Base-by-base conservation (phyloP, 176 grass and related monocot genomes). In the Hordeum marinum region DNA sequence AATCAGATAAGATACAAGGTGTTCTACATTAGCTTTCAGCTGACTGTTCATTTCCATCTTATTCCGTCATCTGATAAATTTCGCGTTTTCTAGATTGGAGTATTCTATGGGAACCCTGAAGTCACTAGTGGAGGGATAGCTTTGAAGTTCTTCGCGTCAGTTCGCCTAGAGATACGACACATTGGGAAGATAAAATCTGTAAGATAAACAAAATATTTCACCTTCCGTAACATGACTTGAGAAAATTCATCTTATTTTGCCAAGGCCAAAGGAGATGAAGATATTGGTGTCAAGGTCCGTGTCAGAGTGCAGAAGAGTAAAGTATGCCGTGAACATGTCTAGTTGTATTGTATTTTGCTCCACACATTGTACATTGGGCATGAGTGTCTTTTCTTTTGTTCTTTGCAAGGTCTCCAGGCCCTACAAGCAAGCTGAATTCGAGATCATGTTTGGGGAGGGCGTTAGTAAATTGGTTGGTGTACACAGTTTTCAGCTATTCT, bases 1-100 rank as follows among this genome's bases (percentile, higher is more conserved):
- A 99, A 99, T 94, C 96, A 99, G 80, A 99, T 99, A 88, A 90
- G 96, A 99, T 99, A 99, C 82, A 98, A 98, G 91, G 96, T 96
- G 41, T 83, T 66, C 5, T 55, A 69, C 23, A 65, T 86, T 83
- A 24, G 40, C 36, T 84, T 25, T 54, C 46, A 69, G 34, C 78
- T 72, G 24, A 75, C 6, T 80, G 36, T 61, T 85, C 55, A 68
- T 77, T 77, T 61, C 60, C 54, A 66, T 85, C 31, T 68, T 86
- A 72, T 86, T 83, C 23, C 1, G 29, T 40, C 43, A 67, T 26
- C 72, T 90, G 27, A 77, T 89, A 1, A 55, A 76, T 83, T 66
- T 85, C 41, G 13, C 63, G 76, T 76, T 63, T 85, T 31, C 43
- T 77, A 98, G 96, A 98, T 98, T 76, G 96, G 96, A 57, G 96